Evolutionary conservation across 2,329 filamentous ascomycete species (phyloP), one percentile per base, ranked within the genome.

Genomic region (Colletotrichum sp.): DNA sequence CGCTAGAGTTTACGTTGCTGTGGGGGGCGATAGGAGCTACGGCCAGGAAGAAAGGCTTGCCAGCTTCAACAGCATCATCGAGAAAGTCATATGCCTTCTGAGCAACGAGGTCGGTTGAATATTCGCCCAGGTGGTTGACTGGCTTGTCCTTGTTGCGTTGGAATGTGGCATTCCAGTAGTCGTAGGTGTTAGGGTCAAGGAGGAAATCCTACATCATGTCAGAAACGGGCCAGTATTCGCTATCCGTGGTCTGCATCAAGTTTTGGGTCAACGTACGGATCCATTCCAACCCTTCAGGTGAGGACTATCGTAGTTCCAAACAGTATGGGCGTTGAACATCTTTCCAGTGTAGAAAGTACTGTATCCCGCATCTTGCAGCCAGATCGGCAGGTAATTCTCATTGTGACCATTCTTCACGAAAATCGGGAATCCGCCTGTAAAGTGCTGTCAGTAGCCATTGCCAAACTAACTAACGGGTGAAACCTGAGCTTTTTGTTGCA

Each of bases 101-200:
- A 0, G 90, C 87, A 16, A 94, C 86, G 8, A 95, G 83, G 78
- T 95, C 93, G 4, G 88, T 87, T 57, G 85, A 83, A 78, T 87
- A 83, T 36, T 83, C 60, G 10, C 81, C 80, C 39, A 93, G 0
- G 86, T 84, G 84, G 72, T 82, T 85, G 18, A 82, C 79, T 1
- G 85, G 85, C 1, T 72, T 72, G 2, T 92, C 88, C 1, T 86
- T 83, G 78, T 95, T 93, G 12, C 90, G 87, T 76, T 93, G 90
- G 81, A 92, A 93, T 6, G 89, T 92, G 3, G 90, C 86, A 80
- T 95, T 94, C 30, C 92, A 87, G 80, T 95, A 95, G 32, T 90
- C 86, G 79, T 95, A 95, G 0, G 93, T 95, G 78, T 88, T 90
- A 0, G 93, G 93, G 76, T 95, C 92, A 2, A 94, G 84, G 2